Evolutionary conservation across 352 stramenopile species (phyloP).

Genomic region (Phytophthora pini): DNA sequence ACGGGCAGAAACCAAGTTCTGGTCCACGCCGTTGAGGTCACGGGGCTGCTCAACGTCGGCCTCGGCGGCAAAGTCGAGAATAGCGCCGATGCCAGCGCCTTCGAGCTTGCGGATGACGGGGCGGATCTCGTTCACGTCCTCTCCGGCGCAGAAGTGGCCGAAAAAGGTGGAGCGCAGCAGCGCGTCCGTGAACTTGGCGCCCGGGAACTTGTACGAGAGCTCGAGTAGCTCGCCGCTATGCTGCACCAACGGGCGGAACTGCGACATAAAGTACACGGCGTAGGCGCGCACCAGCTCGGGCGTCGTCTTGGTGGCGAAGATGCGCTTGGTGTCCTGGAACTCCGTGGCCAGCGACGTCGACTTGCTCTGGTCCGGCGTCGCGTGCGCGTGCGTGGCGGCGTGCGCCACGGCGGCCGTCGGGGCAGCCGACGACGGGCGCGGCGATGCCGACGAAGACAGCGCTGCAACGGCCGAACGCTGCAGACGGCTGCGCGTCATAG

Average conservation of each 20-base stretch:
- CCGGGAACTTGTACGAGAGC: conserved; percentile 83
- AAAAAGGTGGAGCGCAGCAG: conserved; percentile 96
- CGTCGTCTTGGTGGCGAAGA: conserved; percentile 86
- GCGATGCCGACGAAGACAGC: conserved; percentile 29
- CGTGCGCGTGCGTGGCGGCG: conserved; percentile 6
- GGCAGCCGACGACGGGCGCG: conserved; percentile 20
- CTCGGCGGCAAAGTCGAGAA: conserved; percentile 98
- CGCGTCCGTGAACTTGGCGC: conserved; percentile 86
- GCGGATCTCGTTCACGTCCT: conserved; percentile 88
- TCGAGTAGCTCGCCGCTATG: conserved; percentile 89
- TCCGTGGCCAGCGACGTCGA: conserved; percentile 30
- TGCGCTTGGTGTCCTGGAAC: conserved; percentile 84
- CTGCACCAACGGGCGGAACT: conserved; percentile 87
- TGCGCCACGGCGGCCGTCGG: conserved; percentile 21
- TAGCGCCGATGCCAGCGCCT: conserved; percentile 90
- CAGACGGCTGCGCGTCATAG: conserved; percentile 7
- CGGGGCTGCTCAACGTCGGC: conserved; percentile 86
- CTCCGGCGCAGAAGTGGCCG: conserved; percentile 96
- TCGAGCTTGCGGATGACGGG: conserved; percentile 82
- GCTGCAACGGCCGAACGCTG: conserved; percentile 6
- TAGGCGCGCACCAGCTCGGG: conserved; percentile 89
- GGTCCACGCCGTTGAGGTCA: conserved; percentile 76
- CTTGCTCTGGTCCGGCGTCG: conserved; percentile 12
- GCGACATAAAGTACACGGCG: conserved; percentile 88
- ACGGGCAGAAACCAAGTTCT: conserved; percentile 88